Evolutionary conservation across 371 early-diverging fungal genomes (phyloP).

Genomic region (Amoeboaphelidium protococcarum): DNA sequence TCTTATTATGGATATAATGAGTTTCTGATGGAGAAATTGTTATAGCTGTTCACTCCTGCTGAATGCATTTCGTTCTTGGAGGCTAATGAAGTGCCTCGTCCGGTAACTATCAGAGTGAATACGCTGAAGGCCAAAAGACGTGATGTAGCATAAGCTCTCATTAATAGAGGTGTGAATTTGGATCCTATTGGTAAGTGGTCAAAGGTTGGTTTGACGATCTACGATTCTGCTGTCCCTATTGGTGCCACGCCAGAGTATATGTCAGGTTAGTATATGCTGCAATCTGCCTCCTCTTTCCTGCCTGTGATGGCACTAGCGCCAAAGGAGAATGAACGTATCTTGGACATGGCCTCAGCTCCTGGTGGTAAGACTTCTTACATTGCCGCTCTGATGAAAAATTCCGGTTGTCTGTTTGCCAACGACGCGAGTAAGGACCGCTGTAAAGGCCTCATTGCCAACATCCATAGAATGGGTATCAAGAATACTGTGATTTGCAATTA

Average conservation of each 20-base stretch:
- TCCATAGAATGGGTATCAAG: slow-evolving; percentile 78
- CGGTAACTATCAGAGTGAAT: slow-evolving; percentile 91
- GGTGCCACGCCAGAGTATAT: slow-evolving; percentile 98
- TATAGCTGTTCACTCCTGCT: slow-evolving; percentile 61
- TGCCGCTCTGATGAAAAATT: slow-evolving; percentile 90
- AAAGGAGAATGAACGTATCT: slow-evolving; percentile 66
- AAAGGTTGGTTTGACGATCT: slow-evolving; percentile 13
- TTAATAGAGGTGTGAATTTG: slow-evolving; percentile 89
- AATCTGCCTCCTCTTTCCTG: slow-evolving; percentile 91
- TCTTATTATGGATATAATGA: slow-evolving; percentile 86
- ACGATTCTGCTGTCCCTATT: slow-evolving; percentile 8
- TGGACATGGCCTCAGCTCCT: slow-evolving; percentile 99
- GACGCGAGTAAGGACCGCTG: slow-evolving; percentile 86
- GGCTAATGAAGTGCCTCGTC: slow-evolving; percentile 92
- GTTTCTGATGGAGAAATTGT: slow-evolving; percentile 69
- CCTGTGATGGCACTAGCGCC: slow-evolving; percentile 93
- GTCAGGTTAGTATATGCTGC: slow-evolving; percentile 98
- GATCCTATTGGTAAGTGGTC: slow-evolving; percentile 78
- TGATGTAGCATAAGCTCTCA: slow-evolving; percentile 78
- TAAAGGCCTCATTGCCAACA: slow-evolving; percentile 71
- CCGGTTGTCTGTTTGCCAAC: slow-evolving; percentile 90
- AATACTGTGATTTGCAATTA: slow-evolving; percentile 90
- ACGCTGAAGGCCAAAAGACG: slow-evolving; percentile 80
- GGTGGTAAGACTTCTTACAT: slow-evolving; percentile 97
- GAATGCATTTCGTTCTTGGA: slow-evolving; percentile 64